These are phyloP conservation scores for Didymella keratinophila DNA, from an alignment of 2,329 filamentous ascomycete genomes.

Conservation along the genomic window DNA sequence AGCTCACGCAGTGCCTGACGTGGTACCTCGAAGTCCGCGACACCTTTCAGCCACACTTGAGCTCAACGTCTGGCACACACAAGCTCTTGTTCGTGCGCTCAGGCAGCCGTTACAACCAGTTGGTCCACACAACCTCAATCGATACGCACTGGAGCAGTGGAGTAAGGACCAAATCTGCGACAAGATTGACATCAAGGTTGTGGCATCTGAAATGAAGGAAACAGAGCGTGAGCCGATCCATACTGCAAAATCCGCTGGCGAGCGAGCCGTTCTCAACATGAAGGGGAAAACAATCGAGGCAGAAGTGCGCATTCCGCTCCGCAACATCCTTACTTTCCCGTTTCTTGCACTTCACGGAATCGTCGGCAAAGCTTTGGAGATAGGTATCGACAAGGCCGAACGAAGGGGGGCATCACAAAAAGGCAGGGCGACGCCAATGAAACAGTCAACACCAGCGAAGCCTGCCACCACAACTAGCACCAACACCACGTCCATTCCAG, in stretches of 20 bases:
- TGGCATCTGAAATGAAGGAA: not conserved
- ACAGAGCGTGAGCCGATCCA: not conserved
- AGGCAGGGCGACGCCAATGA: not conserved
- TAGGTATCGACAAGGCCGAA: not conserved
- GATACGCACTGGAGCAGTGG: not conserved
- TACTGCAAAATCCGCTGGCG: not conserved
- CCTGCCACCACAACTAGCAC: not conserved
- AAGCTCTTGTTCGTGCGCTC: slow-evolving; percentile 24
- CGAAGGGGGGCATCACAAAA: no score
- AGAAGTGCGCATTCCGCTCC: not conserved
- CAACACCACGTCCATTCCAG: not conserved
- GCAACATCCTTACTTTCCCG: not conserved
- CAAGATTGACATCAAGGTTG: not conserved
- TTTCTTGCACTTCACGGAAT: not conserved
- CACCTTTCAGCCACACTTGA: slow-evolving; percentile 31
- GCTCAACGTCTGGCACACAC: slow-evolving; percentile 39
- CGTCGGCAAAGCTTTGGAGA: not conserved
- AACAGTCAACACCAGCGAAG: not conserved
- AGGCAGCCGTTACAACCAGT: not conserved
- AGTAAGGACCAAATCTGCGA: not conserved
- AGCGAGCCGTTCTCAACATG: not conserved
- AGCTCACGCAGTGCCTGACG: not conserved
- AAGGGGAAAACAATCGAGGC: not conserved
- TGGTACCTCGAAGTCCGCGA: not conserved
- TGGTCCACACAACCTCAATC: not conserved